Conservation (phyloP, 73 alveolate species). For the Paramecium caudatum region DNA sequence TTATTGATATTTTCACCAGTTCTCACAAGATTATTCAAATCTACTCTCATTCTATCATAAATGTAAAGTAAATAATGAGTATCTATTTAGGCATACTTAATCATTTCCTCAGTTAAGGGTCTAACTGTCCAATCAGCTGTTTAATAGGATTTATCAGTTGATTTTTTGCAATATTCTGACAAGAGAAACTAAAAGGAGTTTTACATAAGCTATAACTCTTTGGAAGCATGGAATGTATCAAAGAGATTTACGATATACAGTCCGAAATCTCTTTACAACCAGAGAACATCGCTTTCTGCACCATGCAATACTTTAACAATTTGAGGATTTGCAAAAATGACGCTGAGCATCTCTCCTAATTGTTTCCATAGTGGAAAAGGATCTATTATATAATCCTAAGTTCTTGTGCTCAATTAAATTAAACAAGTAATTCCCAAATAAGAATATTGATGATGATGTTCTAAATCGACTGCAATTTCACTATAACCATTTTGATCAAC, state of each 20-base stretch:
- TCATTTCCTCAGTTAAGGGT: slow-evolving; percentile 94
- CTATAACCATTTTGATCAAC: slow-evolving; percentile 30
- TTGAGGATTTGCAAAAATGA: slow-evolving; percentile 86
- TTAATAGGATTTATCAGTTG: slow-evolving; percentile 94
- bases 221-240: slow-evolving; percentile 93
- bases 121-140: slow-evolving; percentile 98
- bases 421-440: slow-evolving; percentile 94
- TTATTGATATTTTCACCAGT: background rate
- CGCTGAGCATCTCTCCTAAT: slow-evolving; percentile 80
- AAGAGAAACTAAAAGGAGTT: slow-evolving; percentile 84
- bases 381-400: slow-evolving; percentile 91
- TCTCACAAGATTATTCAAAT: slow-evolving; percentile 65
- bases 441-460: slow-evolving; percentile 89
- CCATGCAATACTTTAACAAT: slow-evolving; percentile 97
- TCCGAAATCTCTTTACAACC: slow-evolving; percentile 99
- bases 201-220: slow-evolving; percentile 84
- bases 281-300: slow-evolving; percentile 91
- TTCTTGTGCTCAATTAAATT: slow-evolving; percentile 90
- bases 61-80: slow-evolving; percentile 96
- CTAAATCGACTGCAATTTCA: slow-evolving; percentile 96
- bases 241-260: slow-evolving; percentile 91
- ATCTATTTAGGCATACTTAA: slow-evolving; percentile 97
- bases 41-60: slow-evolving; percentile 91
- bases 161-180: slow-evolving; percentile 85
- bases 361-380: slow-evolving; percentile 83